Base-by-base conservation (phyloP, 495 filamentous ascomycete species). In the Aspergillus avenaceus region DNA sequence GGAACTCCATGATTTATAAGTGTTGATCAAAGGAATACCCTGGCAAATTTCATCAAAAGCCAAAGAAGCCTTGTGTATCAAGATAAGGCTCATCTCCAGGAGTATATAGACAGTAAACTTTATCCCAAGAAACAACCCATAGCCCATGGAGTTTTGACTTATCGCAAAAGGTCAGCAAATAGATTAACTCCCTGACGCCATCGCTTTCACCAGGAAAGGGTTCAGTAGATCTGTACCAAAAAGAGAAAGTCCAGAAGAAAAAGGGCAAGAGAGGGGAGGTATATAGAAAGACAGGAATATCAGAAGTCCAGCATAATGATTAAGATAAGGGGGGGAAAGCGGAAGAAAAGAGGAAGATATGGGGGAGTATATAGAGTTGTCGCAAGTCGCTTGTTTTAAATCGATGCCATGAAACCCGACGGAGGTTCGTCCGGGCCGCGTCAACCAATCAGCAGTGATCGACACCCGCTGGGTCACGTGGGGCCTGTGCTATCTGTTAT, bases 1-100 rank as follows among this genome's bases (percentile, higher is more conserved):
- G 73, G 61, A 74, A 75, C 53, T 76, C 73, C 73, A 77, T 77
- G 53, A 49, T 73, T 72, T 58, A n/a, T n/a, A 66, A 49, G 38
- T 53, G 58, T 58, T 56, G 54, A 60, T 54, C 50, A 34, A 41
- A 53, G 40, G 57, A 54, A 63, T 54, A 59, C 48, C 52, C 60
- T 53, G 55, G 56, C 56, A 56, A 58, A 56, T 55, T 60, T 65
- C 58, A 50, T 43, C 59, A 43, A 59, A 65, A 56, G 53, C 58
- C 48, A 61, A 45, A 50, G 53, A 60, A 52, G 55, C 52, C 56
- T 59, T 52, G 49, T 43, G 48, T 23, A 28, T 38, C 45, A 54
- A 58, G 47, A 64, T 49, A 53, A 56, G 49, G 65, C 54, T 73
- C 71, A 74, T 74, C 61, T 73, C 71, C 64, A 63, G 50, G 40